These are phyloP conservation scores for Tilletia walkeri DNA, from an alignment of 1,284 basidiomycete genomes.

Conservation along the genomic window DNA sequence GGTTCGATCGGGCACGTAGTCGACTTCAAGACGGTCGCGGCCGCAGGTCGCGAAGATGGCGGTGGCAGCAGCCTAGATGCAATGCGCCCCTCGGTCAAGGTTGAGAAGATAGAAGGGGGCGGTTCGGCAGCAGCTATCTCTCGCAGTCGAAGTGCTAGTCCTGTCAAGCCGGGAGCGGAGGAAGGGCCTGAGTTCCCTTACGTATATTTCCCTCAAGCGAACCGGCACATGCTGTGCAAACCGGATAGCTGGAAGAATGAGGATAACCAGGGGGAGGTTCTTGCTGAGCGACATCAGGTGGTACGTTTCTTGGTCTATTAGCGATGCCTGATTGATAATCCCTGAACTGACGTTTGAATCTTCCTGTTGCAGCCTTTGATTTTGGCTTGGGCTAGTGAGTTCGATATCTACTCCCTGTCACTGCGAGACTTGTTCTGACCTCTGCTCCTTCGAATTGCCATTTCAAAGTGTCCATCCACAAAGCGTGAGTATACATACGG, in stretches of 20 bases:
- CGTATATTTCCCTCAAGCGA: background rate
- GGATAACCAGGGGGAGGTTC: background rate
- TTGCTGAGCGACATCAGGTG: constrained; percentile 19
- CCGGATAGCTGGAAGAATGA: constrained; percentile 14
- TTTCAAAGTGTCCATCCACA: constrained; percentile 50
- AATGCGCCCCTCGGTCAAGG: background rate
- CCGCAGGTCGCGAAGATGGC: background rate
- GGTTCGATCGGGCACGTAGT: constrained; percentile 75
- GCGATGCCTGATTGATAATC: background rate
- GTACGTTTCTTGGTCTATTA: constrained; percentile 3
- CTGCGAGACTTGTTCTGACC: too few relatives aligned
- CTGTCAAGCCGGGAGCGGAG: background rate
- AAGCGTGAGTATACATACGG: constrained; percentile 21
- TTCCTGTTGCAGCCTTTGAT: constrained; percentile 37
- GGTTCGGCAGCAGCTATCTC: too few relatives aligned
- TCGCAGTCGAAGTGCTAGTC: constrained; percentile 10
- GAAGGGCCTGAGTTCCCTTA: constrained; percentile 13
- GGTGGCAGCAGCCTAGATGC: background rate
- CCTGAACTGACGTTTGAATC: background rate
- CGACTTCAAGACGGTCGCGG: constrained; percentile 60
- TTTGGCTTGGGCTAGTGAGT: constrained; percentile 40
- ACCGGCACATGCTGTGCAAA: constrained; percentile 5
- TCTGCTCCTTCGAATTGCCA: background rate
- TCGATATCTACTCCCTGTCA: background rate
- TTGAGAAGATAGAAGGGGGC: background rate